These are phyloP conservation scores for Didymella arachidicola DNA, from an alignment of 2,329 filamentous ascomycete genomes.

Conservation along the genomic window DNA sequence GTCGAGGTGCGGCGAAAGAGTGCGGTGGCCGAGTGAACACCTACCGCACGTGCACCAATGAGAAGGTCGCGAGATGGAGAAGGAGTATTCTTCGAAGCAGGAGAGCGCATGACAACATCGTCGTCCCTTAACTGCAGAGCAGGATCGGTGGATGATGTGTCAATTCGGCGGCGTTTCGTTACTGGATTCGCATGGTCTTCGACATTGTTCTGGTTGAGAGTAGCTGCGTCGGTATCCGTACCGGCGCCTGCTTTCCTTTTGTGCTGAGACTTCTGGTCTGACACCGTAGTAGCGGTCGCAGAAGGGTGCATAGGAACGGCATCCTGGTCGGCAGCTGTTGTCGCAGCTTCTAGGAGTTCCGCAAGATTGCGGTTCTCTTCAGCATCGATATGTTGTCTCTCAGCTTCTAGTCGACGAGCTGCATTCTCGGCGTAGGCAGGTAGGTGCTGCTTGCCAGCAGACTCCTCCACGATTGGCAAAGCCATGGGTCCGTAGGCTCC, in stretches of 20 bases:
- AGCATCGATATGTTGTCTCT: constrained; percentile 24
- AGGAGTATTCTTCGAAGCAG: neutral
- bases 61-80: constrained; percentile 32
- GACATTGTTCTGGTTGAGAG: neutral
- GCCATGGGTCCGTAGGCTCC: constrained; percentile 33
- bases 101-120: constrained; percentile 17
- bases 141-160: constrained; percentile 24
- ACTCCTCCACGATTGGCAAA: constrained; percentile 21
- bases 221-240: constrained; percentile 16
- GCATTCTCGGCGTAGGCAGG: constrained; percentile 28
- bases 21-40: constrained; percentile 61
- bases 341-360: constrained; percentile 49
- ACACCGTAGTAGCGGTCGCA: neutral
- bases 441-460: constrained; percentile 24
- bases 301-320: constrained; percentile 26
- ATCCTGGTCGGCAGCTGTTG: constrained; percentile 43
- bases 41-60: constrained; percentile 57
- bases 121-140: constrained; percentile 18
- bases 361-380: constrained; percentile 46
- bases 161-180: constrained; percentile 35
- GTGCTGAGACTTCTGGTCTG: constrained; percentile 24
- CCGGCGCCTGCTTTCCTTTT: constrained; percentile 40
- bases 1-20: constrained; percentile 57
- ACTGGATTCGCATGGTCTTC: constrained; percentile 14
- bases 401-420: constrained; percentile 23